Evolutionary conservation across 2,329 filamentous ascomycete genomes (phyloP), one percentile per base, ranked within the genome.

Genomic region (Orbilia oligospora): DNA sequence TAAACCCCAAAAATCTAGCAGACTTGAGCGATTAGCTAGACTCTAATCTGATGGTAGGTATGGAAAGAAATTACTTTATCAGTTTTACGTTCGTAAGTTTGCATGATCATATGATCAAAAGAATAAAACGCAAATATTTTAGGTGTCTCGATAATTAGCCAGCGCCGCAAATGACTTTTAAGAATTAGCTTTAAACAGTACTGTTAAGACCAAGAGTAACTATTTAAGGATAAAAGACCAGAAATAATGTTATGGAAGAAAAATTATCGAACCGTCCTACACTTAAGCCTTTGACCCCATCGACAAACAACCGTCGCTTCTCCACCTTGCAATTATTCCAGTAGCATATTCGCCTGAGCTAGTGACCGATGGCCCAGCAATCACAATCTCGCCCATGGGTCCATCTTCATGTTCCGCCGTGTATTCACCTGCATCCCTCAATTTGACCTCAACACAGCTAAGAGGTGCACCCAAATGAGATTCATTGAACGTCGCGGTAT

Each of bases 401-500:
- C 79, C 81, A 33, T 76, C 76, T 36, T 63, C 55, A 46, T 77
- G 53, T 4, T 77, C 78, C 1, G 90, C 91, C 84, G 89, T 90
- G 80, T 89, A 85, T 38, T 85, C 84, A 4, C 86, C 86, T 36
- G 86, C 89, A 83, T 93, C 91, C 81, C 87, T 88, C 78, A 97
- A 84, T 82, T 92, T 88, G 46, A 97, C 84, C 85, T 98, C 95
- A 9, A 78, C 10, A 49, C 56, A 72, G 27, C 75, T 72, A 14
- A 78, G 38, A 5, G 75, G 75, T 5, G 75, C 41, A 2, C 75
- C 75, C 14, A 72, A 16, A 68, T 78, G 75, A 5, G 63, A 30
- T 20, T 78, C 75, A 24, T 78, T 78, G 0, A 95, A 88, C 81
- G 90, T 91, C 80, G 91, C 93, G 48, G 96, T 83, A 1, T 95